Evolutionary conservation across 2,329 filamentous ascomycete species (phyloP), one percentile per base, ranked within the genome.

Genomic region (Xylaria sp.): DNA sequence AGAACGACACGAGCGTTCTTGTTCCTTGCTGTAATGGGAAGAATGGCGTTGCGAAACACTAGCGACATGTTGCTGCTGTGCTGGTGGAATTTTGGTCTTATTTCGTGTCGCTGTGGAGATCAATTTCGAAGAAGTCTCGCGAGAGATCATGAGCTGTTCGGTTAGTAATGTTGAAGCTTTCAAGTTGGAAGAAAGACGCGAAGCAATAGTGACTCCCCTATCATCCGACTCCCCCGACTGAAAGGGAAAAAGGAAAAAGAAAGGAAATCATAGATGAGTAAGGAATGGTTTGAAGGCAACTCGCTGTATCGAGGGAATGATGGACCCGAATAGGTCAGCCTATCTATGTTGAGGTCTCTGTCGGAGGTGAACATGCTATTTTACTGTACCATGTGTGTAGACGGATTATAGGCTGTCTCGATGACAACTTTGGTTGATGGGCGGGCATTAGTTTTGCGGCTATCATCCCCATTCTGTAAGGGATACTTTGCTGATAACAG

Each of bases 1-100:
- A 66, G 62, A 76, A 79, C 65, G 65, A 75, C 52, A 67, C 71
- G 11, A 80, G 77, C 59, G 76, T 79, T 3, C 62, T 79, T 9
- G 70, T 78, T 0, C 70, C 75, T 1, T 71, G 69, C 54, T 70
- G 67, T 46, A 60, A 61, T 16, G 54, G 55, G 2, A 55, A 53
- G 11, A 60, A 44, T n/a, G 53, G 58, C 30, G 46, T 52, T 3
- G 23, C 57, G 19, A 10, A 42, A 13, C 23, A 30, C 23, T 30
- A 66, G 61, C 7, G 60, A 67, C 54, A 65, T 42, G 65, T 73
- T 0, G 62, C 67, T 2, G 65, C 66, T 23, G 74, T 30, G 4
- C 23, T 30, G 23, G 4, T 30, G 23, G 23, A 30, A 30, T 30
- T 30, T 30, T 30, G 23, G 23, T 30, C 23, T 30, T 30, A 78